These are phyloP conservation scores for Pichia sp. DNA, from an alignment of 1,139 yeast species.

Conservation along the genomic window DNA sequence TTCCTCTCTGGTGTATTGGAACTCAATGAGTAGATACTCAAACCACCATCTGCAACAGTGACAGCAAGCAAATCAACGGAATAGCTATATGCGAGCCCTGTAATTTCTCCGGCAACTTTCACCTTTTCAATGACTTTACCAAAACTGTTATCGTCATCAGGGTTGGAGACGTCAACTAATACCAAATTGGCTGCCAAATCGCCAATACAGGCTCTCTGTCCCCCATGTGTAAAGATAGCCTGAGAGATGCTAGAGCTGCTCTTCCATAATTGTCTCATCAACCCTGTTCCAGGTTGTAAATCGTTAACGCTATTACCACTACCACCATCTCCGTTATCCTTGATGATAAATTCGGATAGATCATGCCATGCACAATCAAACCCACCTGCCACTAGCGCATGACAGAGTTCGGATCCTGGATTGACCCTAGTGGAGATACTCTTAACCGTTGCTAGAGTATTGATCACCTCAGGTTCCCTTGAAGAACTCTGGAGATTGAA, in stretches of 20 bases:
- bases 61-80: conserved; percentile 55
- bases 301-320: neutral
- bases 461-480: conserved; percentile 50
- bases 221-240: conserved; percentile 61
- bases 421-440: conserved; percentile 20
- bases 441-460: conserved; percentile 35
- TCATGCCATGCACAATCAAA: conserved; percentile 29
- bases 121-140: conserved; percentile 23
- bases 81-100: conserved; percentile 54
- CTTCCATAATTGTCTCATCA: conserved; percentile 27
- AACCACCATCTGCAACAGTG: conserved; percentile 59
- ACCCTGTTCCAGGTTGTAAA: no score
- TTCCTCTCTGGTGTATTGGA: conserved; percentile 25
- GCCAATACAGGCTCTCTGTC: conserved; percentile 59
- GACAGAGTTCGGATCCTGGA: conserved; percentile 6
- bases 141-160: conserved; percentile 23
- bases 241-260: conserved; percentile 63
- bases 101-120: conserved; percentile 45
- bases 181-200: conserved; percentile 69
- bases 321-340: neutral
- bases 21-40: conserved; percentile 57
- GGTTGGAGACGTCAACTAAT: conserved; percentile 37
- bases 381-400: conserved; percentile 28
- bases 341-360: conserved; percentile 13
- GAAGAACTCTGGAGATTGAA: conserved; percentile 40